Conservation (phyloP, 179 eudicot species). For the Beta corolliflora region DNA sequence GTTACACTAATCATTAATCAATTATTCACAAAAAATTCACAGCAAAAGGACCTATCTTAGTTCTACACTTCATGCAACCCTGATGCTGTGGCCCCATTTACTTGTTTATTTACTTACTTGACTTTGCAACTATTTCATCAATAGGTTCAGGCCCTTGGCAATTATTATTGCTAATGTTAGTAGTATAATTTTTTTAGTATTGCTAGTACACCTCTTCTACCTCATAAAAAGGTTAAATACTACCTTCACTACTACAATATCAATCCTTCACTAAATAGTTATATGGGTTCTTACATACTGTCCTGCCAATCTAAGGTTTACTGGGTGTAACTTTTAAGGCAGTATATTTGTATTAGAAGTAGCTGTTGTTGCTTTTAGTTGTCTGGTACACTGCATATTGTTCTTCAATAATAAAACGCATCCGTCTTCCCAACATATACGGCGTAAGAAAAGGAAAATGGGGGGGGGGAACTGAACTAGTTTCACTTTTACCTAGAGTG, state of each 20-base stretch:
- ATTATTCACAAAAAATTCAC: not conserved
- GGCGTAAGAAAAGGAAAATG: not conserved
- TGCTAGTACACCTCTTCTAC: not conserved
- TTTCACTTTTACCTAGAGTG: constrained; percentile 67
- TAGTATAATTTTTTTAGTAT: not conserved
- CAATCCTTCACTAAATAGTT: not conserved
- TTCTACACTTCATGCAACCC: not conserved
- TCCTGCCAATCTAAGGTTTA: not conserved
- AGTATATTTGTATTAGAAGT: not conserved
- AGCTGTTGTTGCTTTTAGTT: not conserved
- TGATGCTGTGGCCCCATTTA: not conserved
- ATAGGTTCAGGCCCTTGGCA: not conserved
- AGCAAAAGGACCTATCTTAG: not conserved
- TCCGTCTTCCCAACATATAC: not conserved
- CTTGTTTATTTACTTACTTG: not conserved
- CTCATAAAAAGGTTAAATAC: not conserved
- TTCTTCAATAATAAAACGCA: not conserved
- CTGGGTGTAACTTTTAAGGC: too few relatives aligned
- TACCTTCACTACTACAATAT: not conserved
- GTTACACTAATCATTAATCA: not conserved
- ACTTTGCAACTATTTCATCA: not conserved
- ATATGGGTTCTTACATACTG: not conserved
- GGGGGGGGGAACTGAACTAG: not conserved
- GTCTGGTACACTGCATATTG: constrained; percentile 1
- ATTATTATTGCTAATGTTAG: not conserved